Evolutionary conservation across 2,329 filamentous ascomycete species (phyloP), one percentile per base, ranked within the genome.

Genomic region (Ophiostoma ips): DNA sequence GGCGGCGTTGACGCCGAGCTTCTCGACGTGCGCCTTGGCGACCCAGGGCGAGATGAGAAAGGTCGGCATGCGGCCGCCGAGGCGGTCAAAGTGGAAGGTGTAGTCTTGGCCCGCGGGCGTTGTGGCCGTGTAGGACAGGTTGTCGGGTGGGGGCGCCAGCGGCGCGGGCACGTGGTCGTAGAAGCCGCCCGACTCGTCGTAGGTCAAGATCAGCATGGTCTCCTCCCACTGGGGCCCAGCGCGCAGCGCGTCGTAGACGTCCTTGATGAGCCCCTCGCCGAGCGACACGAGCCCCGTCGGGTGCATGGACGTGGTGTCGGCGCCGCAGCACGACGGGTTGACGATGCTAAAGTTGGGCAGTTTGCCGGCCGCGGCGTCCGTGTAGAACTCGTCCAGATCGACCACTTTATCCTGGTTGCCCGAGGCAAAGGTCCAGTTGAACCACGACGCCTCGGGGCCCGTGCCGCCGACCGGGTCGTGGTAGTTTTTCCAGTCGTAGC

Each of bases 281-380:
- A 65, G 60, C 5, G 64, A 66, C 47, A 71, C 68, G 0, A 67
- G 67, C 3, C 65, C 67, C 0, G 66, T 63, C 0, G 68, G 69
- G 50, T 71, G 69, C 61, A 69, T 68, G 13, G 68, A 71, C 52
- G 64, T 75, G 16, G 55, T 57, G 46, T 52, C 55, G 13, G 70
- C 69, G 15, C 63, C 63, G 56, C 73, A 72, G 62, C 73, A 72
- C 53, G 69, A 68, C 4, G 71, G 68, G 56, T 71, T 77, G 60
- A 71, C 64, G 58, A 71, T 73, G 55, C 65, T 68, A 50, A 72
- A 68, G 37, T 63, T 60, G 5, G 69, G 65, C 1, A 73, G 62
- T 1, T 59, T 63, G n/a, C 70, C 70, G 5, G 63, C 63, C 8
- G 61, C 56, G 5, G 70, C 70, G 55, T 72, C 70, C 4, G 55